Conservation (phyloP, 306 rosid species). For the Biancaea sappan region DNA sequence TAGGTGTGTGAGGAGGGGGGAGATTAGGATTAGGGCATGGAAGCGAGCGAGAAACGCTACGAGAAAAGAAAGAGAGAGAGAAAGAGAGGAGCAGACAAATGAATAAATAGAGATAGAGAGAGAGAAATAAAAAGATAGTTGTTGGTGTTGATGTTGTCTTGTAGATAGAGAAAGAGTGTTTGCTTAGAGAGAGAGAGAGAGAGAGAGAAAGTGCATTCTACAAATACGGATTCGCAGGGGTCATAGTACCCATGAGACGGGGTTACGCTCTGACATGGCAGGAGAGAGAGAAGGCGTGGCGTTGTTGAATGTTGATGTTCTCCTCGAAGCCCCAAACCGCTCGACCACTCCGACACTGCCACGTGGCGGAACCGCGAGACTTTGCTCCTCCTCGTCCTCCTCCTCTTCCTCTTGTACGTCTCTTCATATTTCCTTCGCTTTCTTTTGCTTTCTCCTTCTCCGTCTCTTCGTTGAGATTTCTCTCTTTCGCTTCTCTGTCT, state of each 20-base stretch:
- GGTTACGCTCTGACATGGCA: conserved; percentile 96
- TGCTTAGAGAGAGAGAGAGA: conserved; percentile 60
- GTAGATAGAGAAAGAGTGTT: conserved; percentile 39
- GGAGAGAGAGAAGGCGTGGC: conserved; percentile 51
- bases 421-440: neutral
- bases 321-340: conserved; percentile 42
- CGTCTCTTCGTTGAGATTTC: no score
- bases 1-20: conserved; percentile 7
- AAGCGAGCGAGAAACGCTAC: conserved; percentile 49
- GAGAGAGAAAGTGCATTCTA: conserved; percentile 61
- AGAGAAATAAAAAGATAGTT: conserved; percentile 44
- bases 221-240: conserved; percentile 93
- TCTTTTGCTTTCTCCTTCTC: no score
- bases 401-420: neutral
- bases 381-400: neutral
- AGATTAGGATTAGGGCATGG: conserved; percentile 84
- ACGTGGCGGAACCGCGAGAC: conserved; percentile 50
- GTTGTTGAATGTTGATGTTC: conserved; percentile 43
- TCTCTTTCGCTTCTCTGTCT: neutral
- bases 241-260: conserved; percentile 63
- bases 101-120: conserved; percentile 68
- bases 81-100: conserved; percentile 45
- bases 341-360: conserved; percentile 49
- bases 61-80: conserved; percentile 51
- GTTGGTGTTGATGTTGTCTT: conserved; percentile 45